A percentile compares a stretch with the other conserved stretches of the same genome.
Conservation (phyloP, 176 grass and related monocot genomes). For the Themeda triandra region DNA sequence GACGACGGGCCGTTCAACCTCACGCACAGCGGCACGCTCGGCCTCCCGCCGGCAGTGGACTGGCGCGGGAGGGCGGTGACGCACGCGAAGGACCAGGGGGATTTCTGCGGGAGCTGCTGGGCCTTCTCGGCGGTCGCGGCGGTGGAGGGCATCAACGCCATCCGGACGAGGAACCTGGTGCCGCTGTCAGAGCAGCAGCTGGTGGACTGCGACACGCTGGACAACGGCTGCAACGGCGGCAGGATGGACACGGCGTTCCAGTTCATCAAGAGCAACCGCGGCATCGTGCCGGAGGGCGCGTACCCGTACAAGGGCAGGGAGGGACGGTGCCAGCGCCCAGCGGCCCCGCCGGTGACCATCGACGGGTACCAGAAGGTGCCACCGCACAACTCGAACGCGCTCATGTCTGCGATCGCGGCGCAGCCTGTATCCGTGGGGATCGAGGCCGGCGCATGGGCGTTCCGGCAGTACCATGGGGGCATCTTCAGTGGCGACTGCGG, state of each 20-base stretch:
- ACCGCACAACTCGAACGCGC: background rate
- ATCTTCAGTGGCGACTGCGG: conserved; percentile 33
- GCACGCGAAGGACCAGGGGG: conserved; percentile 26
- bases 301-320: background rate
- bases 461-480: conserved; percentile 16
- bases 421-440: conserved; percentile 48
- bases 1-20: background rate
- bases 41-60: conserved; percentile 25
- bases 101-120: conserved; percentile 39
- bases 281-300: background rate
- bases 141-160: conserved; percentile 39
- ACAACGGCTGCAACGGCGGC: conserved; percentile 2
- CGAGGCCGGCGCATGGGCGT: background rate
- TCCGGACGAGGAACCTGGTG: conserved; percentile 3
- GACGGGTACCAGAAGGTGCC: background rate
- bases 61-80: conserved; percentile 36
- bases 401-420: conserved; percentile 29
- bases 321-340: background rate
- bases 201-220: conserved; percentile 9
- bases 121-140: conserved; percentile 15
- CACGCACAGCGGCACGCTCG: background rate
- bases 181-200: conserved; percentile 35
- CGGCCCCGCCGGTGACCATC: background rate
- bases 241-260: background rate
- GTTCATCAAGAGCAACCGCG: background rate